Percentiles rank a stretch among this genome's conserved stretches.
Evolutionary conservation across 179 eudicot genomes (phyloP).

Genomic region (Beta corolliflora): DNA sequence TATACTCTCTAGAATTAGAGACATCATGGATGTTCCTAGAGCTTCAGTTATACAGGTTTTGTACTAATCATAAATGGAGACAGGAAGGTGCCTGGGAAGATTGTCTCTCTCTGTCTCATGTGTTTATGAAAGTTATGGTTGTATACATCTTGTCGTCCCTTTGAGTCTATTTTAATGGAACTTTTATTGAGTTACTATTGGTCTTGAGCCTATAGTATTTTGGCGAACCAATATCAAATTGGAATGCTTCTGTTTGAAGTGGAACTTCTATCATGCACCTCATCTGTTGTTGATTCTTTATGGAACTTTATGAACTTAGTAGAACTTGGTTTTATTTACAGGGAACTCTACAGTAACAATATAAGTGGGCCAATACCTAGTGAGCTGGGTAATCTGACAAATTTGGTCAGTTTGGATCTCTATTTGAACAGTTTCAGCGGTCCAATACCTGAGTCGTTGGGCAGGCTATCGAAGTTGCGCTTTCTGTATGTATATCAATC

Average conservation of each 20-base stretch:
- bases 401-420: slow-evolving; percentile 56
- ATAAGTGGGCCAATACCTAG: slow-evolving; percentile 49
- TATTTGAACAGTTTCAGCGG: slow-evolving; percentile 48
- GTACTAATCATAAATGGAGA: background rate
- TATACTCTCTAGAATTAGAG: background rate
- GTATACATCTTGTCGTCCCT: background rate
- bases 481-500: slow-evolving; percentile 43
- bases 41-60: background rate
- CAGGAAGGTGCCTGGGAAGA: background rate
- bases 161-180: background rate
- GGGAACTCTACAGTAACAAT: slow-evolving; percentile 55
- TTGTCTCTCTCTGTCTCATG: background rate
- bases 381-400: slow-evolving; percentile 52
- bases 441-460: slow-evolving; percentile 47
- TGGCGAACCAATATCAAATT: background rate
- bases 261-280: background rate
- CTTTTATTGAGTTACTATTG: background rate
- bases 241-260: background rate
- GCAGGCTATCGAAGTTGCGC: slow-evolving; percentile 48
- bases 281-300: background rate
- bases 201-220: background rate
- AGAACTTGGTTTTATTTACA: slow-evolving; percentile 15
- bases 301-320: background rate
- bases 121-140: background rate
- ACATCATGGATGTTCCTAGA: background rate